Conservation (phyloP, 1,139 yeast species). For the Ogataea hybrid region DNA sequence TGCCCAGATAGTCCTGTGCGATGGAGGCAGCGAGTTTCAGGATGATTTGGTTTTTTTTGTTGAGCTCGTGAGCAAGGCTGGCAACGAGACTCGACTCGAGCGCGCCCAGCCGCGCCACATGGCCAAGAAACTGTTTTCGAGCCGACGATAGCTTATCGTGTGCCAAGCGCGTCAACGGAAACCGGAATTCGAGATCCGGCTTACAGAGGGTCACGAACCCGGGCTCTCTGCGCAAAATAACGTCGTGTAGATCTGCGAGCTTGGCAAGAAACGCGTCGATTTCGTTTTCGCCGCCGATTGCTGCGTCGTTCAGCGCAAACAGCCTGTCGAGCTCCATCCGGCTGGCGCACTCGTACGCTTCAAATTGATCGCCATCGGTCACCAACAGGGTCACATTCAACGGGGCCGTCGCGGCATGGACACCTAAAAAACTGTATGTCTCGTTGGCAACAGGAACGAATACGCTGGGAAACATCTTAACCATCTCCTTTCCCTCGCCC, state of each 20-base stretch:
- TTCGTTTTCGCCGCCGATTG: constrained; percentile 5
- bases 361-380: constrained; percentile 8
- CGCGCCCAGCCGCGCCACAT: constrained; percentile 11
- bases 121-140: constrained; percentile 6
- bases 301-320: constrained; percentile 12
- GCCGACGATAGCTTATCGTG: constrained; percentile 3
- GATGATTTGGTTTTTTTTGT: constrained; percentile 24
- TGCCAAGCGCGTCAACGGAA: constrained; percentile 17
- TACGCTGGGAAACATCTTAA: background rate
- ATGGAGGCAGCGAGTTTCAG: constrained; percentile 20
- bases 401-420: constrained; percentile 1
- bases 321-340: constrained; percentile 3
- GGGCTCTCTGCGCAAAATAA: background rate
- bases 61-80: constrained; percentile 16
- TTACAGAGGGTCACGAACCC: constrained; percentile 1
- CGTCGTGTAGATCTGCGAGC: constrained; percentile 1
- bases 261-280: constrained; percentile 3
- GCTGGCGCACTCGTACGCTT: constrained; percentile 4
- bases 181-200: constrained; percentile 17
- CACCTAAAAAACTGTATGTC: constrained; percentile 1
- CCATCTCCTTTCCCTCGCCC: constrained; percentile 1
- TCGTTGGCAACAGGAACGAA: constrained; percentile 1
- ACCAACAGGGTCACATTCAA: constrained; percentile 3
- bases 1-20: constrained; percentile 21
- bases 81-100: constrained; percentile 14